Conservation (phyloP, 495 filamentous ascomycete species). For the Penicillium lagena region DNA sequence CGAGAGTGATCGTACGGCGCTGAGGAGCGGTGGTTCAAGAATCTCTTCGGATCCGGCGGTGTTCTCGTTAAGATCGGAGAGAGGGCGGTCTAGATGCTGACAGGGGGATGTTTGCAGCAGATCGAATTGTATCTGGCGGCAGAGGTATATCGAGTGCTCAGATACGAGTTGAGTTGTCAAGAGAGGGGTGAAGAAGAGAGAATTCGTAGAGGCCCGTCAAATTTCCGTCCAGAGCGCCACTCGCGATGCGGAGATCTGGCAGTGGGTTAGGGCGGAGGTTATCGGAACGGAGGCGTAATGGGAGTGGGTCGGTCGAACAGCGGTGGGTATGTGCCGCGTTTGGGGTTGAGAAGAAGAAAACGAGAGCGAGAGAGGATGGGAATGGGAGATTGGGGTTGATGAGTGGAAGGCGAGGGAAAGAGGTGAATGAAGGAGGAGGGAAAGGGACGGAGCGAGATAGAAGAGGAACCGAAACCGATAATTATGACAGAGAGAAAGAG, state of each 20-base stretch:
- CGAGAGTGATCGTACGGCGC: constrained; percentile 47
- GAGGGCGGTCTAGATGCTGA: too few relatives aligned
- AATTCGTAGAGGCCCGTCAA: constrained; percentile 3
- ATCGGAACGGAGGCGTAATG: not conserved
- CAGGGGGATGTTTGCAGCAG: too few relatives aligned
- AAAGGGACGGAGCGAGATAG: constrained; percentile 8
- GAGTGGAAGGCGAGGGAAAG: constrained; percentile 1
- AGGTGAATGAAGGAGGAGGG: not conserved
- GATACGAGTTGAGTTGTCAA: constrained; percentile 3
- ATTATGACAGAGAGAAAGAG: constrained; percentile 30
- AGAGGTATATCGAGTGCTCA: constrained; percentile 7
- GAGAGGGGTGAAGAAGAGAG: not conserved
- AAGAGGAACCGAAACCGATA: constrained; percentile 6
- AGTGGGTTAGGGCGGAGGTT: not conserved
- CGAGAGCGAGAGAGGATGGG: constrained; percentile 15
- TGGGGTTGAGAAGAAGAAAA: not conserved
- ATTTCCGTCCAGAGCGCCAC: constrained; percentile 16
- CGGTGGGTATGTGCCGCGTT: too few relatives aligned
- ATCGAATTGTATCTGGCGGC: too few relatives aligned
- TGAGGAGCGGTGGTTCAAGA: constrained; percentile 15
- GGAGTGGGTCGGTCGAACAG: too few relatives aligned
- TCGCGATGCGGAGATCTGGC: constrained; percentile 11
- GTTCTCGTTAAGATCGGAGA: too few relatives aligned
- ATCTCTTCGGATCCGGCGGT: constrained; percentile 16
- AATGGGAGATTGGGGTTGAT: not conserved